Conservation (phyloP, 1,139 yeast species). For the Debaryomyces subglobosus region DNA sequence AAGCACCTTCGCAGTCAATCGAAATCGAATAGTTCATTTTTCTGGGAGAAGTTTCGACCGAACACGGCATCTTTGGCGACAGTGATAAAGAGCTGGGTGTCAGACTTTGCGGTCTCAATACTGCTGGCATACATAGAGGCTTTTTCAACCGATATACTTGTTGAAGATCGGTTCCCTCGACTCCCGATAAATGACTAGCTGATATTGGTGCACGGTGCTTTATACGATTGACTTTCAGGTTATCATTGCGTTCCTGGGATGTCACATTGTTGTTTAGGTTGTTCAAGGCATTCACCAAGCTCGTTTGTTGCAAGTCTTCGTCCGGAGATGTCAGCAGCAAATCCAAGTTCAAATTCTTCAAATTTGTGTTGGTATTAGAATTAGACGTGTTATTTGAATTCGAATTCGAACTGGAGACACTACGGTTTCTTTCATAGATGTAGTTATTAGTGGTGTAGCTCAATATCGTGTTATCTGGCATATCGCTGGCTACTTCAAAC, state of each 20-base stretch:
- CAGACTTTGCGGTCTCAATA: slow-evolving; percentile 33
- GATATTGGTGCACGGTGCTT: slow-evolving; percentile 12
- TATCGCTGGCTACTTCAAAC: slow-evolving; percentile 7
- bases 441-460: slow-evolving; percentile 24
- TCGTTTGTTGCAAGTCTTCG: slow-evolving; percentile 15
- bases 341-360: neutral
- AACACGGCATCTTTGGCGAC: neutral
- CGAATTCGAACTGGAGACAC: slow-evolving; percentile 7
- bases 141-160: slow-evolving; percentile 42
- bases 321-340: neutral
- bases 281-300: slow-evolving; percentile 26
- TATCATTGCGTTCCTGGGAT: slow-evolving; percentile 19
- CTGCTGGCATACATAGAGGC: slow-evolving; percentile 48
- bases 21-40: slow-evolving; percentile 7
- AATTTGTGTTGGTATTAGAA: slow-evolving; percentile 2
- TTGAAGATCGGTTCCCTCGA: slow-evolving; percentile 16
- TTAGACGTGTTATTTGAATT: slow-evolving; percentile 3
- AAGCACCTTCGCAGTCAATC: slow-evolving; percentile 2
- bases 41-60: slow-evolving; percentile 4
- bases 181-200: slow-evolving; percentile 14
- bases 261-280: slow-evolving; percentile 30
- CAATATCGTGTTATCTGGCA: slow-evolving; percentile 14
- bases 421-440: slow-evolving; percentile 17
- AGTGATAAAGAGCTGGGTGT: neutral
- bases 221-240: slow-evolving; percentile 13